These are phyloP conservation scores for Curvularia eragrostidis DNA, from an alignment of 2,329 filamentous ascomycete genomes.

Conservation along the genomic window DNA sequence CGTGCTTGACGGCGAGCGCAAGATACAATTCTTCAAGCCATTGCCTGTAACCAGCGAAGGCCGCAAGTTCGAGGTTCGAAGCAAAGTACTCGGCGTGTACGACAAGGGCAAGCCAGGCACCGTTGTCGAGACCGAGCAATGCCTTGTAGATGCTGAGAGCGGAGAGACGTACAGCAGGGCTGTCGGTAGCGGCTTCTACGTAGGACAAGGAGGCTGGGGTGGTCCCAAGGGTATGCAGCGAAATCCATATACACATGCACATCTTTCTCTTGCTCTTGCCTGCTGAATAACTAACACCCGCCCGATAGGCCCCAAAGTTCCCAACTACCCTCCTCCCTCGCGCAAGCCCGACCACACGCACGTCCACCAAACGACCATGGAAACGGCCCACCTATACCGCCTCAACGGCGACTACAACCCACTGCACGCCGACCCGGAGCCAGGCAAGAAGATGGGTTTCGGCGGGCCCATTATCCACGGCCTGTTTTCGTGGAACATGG, in stretches of 20 bases:
- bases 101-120: conserved; percentile 87
- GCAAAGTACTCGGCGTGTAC: conserved; percentile 82
- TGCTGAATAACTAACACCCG: conserved; percentile 1
- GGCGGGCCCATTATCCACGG: conserved; percentile 89
- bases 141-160: conserved; percentile 72
- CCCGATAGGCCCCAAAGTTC: conserved; percentile 66
- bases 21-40: conserved; percentile 76
- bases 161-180: conserved; percentile 76
- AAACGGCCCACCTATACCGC: conserved; percentile 68
- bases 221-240: conserved; percentile 76
- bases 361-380: conserved; percentile 71
- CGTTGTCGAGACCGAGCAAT: conserved; percentile 79
- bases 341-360: conserved; percentile 74
- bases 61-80: conserved; percentile 75
- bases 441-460: conserved; percentile 88
- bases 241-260: no score
- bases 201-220: conserved; percentile 83
- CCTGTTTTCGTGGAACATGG: conserved; percentile 84
- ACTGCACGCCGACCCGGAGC: conserved; percentile 84
- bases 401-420: conserved; percentile 96
- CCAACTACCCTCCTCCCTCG: conserved; percentile 78
- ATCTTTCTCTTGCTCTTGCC: no score
- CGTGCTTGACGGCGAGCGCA: conserved; percentile 84
- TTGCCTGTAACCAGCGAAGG: conserved; percentile 76
- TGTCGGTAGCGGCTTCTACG: conserved; percentile 76